Evolutionary conservation across 2,329 filamentous ascomycete genomes (phyloP).

Genomic region (Aspergillus ibericus): DNA sequence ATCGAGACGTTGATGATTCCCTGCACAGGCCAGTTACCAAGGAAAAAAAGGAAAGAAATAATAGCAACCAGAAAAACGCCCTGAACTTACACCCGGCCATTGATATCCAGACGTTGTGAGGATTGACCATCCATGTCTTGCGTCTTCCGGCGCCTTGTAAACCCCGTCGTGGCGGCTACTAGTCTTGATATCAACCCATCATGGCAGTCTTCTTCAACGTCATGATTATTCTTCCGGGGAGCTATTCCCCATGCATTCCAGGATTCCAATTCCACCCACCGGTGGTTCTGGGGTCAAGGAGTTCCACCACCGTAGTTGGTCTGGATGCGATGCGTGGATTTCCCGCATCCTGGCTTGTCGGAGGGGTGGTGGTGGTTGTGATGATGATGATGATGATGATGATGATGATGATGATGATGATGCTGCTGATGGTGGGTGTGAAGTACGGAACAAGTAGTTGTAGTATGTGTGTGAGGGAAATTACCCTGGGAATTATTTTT

Average conservation of each 20-base stretch:
- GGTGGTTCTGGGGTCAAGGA: not conserved
- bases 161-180: not conserved
- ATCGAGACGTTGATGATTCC: not conserved
- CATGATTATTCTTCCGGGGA: not conserved
- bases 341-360: not conserved
- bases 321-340: not conserved
- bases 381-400: not conserved
- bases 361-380: not conserved
- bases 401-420: not conserved
- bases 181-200: not conserved
- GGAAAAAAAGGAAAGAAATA: not conserved
- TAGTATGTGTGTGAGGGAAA: not conserved
- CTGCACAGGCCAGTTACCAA: not conserved
- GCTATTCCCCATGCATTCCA: not conserved
- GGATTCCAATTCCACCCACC: not conserved
- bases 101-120: not conserved
- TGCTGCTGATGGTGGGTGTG: not conserved
- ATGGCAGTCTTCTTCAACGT: not conserved
- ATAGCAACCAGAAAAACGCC: not conserved
- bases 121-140: not conserved
- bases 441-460: not conserved
- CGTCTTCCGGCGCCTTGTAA: not conserved
- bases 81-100: not conserved
- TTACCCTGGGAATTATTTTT: not conserved
- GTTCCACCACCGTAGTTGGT: not conserved